These are phyloP conservation scores for Pseudocercospora fuligena DNA, from an alignment of 2,329 filamentous ascomycete species.

Conservation along the genomic window DNA sequence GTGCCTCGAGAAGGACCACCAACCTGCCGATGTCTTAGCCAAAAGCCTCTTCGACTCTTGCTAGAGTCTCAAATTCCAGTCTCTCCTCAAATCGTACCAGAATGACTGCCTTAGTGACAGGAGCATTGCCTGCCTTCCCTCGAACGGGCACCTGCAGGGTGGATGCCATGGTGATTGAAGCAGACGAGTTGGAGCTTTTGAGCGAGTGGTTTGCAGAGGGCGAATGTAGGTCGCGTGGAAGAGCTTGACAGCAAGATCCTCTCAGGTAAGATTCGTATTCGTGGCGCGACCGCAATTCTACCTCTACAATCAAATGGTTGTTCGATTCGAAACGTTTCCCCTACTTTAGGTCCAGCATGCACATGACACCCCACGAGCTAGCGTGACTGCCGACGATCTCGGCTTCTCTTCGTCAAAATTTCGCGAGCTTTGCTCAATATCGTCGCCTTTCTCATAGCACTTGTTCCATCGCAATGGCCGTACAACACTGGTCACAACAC, in stretches of 20 bases:
- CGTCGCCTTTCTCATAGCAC: not conserved
- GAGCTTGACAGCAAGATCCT: not conserved
- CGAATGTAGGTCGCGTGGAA: not conserved
- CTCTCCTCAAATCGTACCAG: slow-evolving; percentile 64
- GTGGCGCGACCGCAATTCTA: not conserved
- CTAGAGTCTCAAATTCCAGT: not conserved
- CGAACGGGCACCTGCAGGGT: slow-evolving; percentile 39
- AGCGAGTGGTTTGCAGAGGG: not conserved
- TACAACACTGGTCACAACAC: too few species aligned
- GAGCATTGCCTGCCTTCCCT: slow-evolving; percentile 45
- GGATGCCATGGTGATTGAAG: slow-evolving; percentile 28
- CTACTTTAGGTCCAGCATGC: not conserved
- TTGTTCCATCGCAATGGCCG: too few species aligned
- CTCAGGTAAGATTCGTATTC: not conserved
- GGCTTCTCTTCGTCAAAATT: not conserved
- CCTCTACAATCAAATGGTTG: not conserved
- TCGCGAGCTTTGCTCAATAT: not conserved
- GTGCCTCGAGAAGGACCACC: slow-evolving; percentile 95
- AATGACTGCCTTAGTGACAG: slow-evolving; percentile 90
- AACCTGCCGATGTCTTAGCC: slow-evolving; percentile 62
- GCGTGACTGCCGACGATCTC: not conserved
- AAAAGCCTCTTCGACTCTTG: not conserved
- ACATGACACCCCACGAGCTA: not conserved
- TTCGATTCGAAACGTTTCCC: not conserved
- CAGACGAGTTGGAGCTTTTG: not conserved